phyloP scores from a whole-genome alignment of 306 rosid species.

The Prunus kanzakura region DNA sequence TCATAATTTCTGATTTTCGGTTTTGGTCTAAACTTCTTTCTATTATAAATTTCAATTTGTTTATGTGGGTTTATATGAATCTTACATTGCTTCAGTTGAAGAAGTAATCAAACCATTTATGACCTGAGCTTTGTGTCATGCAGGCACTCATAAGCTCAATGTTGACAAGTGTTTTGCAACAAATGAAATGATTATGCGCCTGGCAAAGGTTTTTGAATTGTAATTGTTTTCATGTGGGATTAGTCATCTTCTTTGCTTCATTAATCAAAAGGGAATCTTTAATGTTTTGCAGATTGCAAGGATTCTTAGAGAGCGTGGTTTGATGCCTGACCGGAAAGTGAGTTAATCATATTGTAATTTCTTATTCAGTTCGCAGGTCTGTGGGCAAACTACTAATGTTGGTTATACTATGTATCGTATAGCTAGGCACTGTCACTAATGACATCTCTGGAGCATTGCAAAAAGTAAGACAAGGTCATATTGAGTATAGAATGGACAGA shows the following conservation, averaged over 20 bases:
- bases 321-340: conserved; percentile 96
- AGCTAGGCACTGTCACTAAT: conserved; percentile 92
- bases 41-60: neutral
- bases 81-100: neutral
- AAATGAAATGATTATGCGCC: conserved; percentile 89
- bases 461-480: conserved; percentile 75
- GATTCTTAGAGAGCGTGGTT: conserved; percentile 87
- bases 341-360: conserved; percentile 35
- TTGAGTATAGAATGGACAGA: conserved; percentile 92
- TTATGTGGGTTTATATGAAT: neutral
- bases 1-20: neutral
- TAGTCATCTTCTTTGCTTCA: conserved; percentile 15
- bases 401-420: conserved; percentile 33
- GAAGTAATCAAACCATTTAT: neutral
- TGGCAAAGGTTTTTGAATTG: conserved; percentile 69
- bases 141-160: conserved; percentile 80
- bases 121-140: conserved; percentile 25
- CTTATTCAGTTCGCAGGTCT: conserved; percentile 14
- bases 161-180: conserved; percentile 98
- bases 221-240: conserved; percentile 12
- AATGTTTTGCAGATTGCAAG: conserved; percentile 69
- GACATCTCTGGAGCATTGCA: conserved; percentile 82
- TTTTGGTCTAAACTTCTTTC: neutral
- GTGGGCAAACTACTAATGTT: conserved; percentile 21
- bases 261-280: conserved; percentile 18